A percentile compares a stretch with the other conserved stretches of the same genome.
These are phyloP conservation scores for Sedum album DNA, from an alignment of 164 flowering plant species.

Conservation along the genomic window DNA sequence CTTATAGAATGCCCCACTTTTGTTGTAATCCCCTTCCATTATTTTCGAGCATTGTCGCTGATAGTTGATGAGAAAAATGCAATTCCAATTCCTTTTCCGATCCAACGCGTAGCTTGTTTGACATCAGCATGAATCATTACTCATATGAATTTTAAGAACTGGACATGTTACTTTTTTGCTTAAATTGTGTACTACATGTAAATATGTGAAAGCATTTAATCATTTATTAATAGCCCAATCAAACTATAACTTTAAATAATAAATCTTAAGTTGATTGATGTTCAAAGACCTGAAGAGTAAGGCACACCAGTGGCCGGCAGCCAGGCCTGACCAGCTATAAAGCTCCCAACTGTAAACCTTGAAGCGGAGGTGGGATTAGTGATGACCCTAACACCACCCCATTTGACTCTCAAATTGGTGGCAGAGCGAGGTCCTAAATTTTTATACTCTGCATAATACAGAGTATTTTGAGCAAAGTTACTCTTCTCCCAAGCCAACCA, in stretches of 20 bases:
- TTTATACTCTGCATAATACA: slow-evolving; percentile 54
- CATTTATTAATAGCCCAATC: neutral
- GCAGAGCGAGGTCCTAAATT: slow-evolving; percentile 43
- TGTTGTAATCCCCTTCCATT: neutral
- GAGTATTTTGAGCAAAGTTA: slow-evolving; percentile 29
- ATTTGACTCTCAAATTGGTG: slow-evolving; percentile 33
- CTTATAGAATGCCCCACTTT: neutral
- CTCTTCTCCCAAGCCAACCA: slow-evolving; percentile 37
- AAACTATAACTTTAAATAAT: neutral
- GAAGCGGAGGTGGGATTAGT: slow-evolving; percentile 27
- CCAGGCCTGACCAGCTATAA: slow-evolving; percentile 55
- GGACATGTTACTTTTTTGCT: too few relatives aligned
- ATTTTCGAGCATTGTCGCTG: neutral
- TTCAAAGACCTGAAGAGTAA: slow-evolving; percentile 40
- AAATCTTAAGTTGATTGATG: neutral
- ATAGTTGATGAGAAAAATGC: neutral
- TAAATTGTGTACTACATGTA: too few relatives aligned
- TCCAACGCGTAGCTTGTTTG: too few relatives aligned
- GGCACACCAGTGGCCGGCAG: slow-evolving; percentile 52
- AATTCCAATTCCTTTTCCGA: neutral
- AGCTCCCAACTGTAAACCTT: slow-evolving; percentile 30
- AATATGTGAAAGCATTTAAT: neutral
- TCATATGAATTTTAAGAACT: too few relatives aligned
- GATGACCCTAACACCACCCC: slow-evolving; percentile 45
- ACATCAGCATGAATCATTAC: too few relatives aligned